Evolutionary conservation across 345 rosid species (phyloP).

Genomic region (Boechera retrofracta): DNA sequence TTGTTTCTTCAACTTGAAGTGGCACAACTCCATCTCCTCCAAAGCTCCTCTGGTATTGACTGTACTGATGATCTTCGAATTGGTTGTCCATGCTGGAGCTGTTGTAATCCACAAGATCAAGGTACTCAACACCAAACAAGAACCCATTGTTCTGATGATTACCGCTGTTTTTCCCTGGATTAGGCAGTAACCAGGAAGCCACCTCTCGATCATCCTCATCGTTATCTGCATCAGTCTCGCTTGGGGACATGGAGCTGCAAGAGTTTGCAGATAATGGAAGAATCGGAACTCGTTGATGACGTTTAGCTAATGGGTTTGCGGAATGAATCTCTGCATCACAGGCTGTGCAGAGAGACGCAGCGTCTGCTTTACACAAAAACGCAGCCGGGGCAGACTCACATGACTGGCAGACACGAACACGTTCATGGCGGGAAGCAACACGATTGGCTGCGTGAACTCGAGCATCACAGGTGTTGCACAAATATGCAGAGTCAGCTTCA

Average conservation of each 20-base stretch:
- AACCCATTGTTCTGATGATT: conserved; percentile 51
- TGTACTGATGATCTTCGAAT: conserved; percentile 52
- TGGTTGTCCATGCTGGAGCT: conserved; percentile 59
- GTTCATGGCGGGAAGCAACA: conserved; percentile 87
- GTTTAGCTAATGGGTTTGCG: conserved; percentile 88
- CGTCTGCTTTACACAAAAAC: conserved; percentile 85
- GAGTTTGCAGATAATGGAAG: conserved; percentile 60
- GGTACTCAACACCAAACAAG: conserved; percentile 72
- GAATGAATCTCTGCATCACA: conserved; percentile 92
- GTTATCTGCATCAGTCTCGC: conserved; percentile 35
- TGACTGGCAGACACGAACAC: conserved; percentile 80
- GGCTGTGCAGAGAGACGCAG: conserved; percentile 78
- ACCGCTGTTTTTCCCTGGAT: conserved; percentile 53
- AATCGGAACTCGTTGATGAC: conserved; percentile 85
- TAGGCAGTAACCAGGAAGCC: conserved; percentile 77
- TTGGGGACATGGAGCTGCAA: conserved; percentile 36
- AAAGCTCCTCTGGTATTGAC: conserved; percentile 53
- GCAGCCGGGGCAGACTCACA: conserved; percentile 93
- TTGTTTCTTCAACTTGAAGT: conserved; percentile 54
- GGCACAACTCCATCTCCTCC: conserved; percentile 84
- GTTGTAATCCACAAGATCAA: conserved; percentile 80
- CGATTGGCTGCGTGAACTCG: conserved; percentile 73
- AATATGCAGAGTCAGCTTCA: conserved; percentile 77
- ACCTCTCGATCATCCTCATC: conserved; percentile 77
- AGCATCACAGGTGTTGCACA: conserved; percentile 72